Evolutionary conservation across 768 basidiomycete species (phyloP).

Genomic region (Panaeolus cyanescens): DNA sequence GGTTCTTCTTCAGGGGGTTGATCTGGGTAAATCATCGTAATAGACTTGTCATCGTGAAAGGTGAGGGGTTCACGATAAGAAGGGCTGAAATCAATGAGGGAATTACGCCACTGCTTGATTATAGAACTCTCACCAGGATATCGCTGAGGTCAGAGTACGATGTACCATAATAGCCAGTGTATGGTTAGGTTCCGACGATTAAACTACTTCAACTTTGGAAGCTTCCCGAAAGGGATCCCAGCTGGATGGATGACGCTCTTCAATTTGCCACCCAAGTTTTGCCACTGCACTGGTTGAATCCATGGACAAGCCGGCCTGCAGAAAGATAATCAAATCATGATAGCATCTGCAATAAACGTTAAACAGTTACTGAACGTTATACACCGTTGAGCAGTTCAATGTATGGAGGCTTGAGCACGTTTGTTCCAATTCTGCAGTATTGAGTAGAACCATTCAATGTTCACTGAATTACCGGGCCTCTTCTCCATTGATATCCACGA

Average conservation of each 20-base stretch:
- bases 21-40: background rate
- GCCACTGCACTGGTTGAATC: no score
- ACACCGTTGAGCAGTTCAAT: background rate
- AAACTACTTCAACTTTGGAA: no score
- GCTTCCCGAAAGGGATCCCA: no score
- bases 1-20: background rate
- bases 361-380: no score
- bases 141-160: no score
- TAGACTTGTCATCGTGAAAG: background rate
- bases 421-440: background rate
- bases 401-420: background rate
- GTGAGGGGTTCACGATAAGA: background rate
- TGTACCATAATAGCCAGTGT: no score
- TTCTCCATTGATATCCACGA: background rate
- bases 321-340: no score
- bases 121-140: background rate
- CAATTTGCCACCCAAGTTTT: no score
- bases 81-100: background rate
- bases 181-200: no score
- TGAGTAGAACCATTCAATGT: background rate
- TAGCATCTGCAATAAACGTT: no score
- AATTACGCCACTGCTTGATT: background rate
- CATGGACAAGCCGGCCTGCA: no score
- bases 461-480: background rate
- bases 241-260: no score